These are phyloP conservation scores for apple (Malus domestica) DNA, from an alignment of 306 rosid genomes.

Conservation along the genomic window DNA sequence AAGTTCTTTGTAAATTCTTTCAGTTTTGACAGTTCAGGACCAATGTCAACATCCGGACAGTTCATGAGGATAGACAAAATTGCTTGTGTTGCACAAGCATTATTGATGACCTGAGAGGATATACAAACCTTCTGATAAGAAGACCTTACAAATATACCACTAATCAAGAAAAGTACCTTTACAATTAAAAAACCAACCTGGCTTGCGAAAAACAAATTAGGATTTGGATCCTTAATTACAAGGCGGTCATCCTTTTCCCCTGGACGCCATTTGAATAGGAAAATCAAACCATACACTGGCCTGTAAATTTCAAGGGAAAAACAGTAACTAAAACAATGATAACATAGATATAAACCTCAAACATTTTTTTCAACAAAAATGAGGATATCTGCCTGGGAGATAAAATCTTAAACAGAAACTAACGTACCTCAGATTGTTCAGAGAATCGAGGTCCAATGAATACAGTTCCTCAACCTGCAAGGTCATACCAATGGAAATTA, in stretches of 20 bases:
- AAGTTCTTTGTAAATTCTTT: conserved; percentile 88
- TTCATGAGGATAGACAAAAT: conserved; percentile 93
- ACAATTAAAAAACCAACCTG: conserved; percentile 46
- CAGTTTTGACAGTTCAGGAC: conserved; percentile 79
- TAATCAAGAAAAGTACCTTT: background rate
- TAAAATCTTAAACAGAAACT: conserved; percentile 12
- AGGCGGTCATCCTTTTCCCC: conserved; percentile 92
- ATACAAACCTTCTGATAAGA: conserved; percentile 9
- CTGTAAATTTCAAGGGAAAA: conserved; percentile 33
- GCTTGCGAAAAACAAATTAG: conserved; percentile 92
- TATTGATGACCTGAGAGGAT: conserved; percentile 68
- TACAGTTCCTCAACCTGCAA: conserved; percentile 94
- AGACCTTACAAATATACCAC: background rate
- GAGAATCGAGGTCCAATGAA: conserved; percentile 77
- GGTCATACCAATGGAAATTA: conserved; percentile 1
- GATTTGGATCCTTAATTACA: conserved; percentile 87
- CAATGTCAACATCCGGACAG: conserved; percentile 74
- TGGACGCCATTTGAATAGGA: conserved; percentile 97
- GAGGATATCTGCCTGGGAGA: background rate
- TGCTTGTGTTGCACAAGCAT: conserved; percentile 99
- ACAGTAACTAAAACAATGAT: background rate
- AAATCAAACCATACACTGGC: conserved; percentile 94
- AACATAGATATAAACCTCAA: conserved; percentile 6
- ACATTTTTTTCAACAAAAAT: background rate
- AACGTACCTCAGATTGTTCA: conserved; percentile 72